phyloP scores from a whole-genome alignment of 2,329 filamentous ascomycete genomes.

The Diaporthe humulicola region DNA sequence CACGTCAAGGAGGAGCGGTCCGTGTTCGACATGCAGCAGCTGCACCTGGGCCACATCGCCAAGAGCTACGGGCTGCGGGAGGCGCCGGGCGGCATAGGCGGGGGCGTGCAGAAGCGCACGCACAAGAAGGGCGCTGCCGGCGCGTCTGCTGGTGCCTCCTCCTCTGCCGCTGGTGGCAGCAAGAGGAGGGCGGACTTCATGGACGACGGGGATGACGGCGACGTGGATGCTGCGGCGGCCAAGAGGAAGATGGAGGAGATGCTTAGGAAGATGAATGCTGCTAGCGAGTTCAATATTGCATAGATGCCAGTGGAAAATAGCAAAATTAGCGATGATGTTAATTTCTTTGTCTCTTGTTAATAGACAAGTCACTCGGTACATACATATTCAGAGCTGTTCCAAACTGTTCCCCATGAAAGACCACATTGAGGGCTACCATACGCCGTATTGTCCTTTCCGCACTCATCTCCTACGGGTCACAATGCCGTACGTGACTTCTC shows the following conservation, averaged over 20 bases:
- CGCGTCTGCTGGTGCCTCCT: conserved; percentile 30
- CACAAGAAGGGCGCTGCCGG: conserved; percentile 53
- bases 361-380: neutral
- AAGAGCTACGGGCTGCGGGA: conserved; percentile 95
- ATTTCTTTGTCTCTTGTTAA: neutral
- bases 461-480: neutral
- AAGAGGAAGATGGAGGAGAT: conserved; percentile 76
- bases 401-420: neutral
- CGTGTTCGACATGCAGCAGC: conserved; percentile 91
- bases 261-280: conserved; percentile 66
- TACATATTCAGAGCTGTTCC: too few species aligned
- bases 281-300: conserved; percentile 77
- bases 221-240: conserved; percentile 69
- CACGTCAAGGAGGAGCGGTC: conserved; percentile 87
- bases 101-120: conserved; percentile 63
- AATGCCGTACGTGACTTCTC: neutral
- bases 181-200: conserved; percentile 50
- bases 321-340: neutral
- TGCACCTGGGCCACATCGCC: conserved; percentile 93
- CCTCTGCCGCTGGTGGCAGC: conserved; percentile 30
- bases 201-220: conserved; percentile 56
- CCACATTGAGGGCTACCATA: neutral
- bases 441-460: neutral
- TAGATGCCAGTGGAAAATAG: conserved; percentile 1
- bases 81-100: conserved; percentile 84